Evolutionary conservation across 306 rosid genomes (phyloP).

Genomic region (Fragaria iinumae): DNA sequence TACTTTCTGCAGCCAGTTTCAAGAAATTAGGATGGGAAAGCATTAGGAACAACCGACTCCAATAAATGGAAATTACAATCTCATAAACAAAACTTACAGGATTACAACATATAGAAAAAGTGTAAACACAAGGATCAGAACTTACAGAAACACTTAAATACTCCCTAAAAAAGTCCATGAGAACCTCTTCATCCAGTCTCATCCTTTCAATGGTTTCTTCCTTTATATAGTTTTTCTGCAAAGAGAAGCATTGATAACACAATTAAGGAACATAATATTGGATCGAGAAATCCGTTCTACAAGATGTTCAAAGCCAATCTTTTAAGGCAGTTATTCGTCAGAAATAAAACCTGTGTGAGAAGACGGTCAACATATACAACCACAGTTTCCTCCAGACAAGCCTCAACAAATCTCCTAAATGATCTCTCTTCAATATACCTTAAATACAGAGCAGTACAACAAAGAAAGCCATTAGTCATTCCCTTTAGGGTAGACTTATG

Average conservation of each 20-base stretch:
- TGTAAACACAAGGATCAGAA: constrained; percentile 9
- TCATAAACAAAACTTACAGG: neutral
- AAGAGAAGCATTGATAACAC: constrained; percentile 23
- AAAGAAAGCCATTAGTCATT: constrained; percentile 4
- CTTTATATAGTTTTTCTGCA: constrained; percentile 81
- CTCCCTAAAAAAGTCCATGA: constrained; percentile 94
- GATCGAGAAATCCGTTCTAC: neutral
- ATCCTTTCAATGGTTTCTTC: constrained; percentile 95
- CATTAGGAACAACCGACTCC: constrained; percentile 10
- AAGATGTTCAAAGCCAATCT: constrained; percentile 10
- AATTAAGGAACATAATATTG: constrained; percentile 21
- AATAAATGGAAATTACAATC: neutral
- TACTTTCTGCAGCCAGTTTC: constrained; percentile 64
- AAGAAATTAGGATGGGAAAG: constrained; percentile 23
- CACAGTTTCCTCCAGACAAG: constrained; percentile 95
- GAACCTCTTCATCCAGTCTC: constrained; percentile 96
- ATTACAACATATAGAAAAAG: neutral
- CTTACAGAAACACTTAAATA: constrained; percentile 86
- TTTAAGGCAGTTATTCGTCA: neutral
- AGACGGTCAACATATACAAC: constrained; percentile 88
- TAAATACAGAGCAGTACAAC: constrained; percentile 24
- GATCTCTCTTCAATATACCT: constrained; percentile 98
- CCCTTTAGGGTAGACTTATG: neutral
- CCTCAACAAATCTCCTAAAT: constrained; percentile 96
- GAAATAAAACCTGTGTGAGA: constrained; percentile 65